These are phyloP conservation scores for Apiotrichum siamense DNA, from an alignment of 1,284 basidiomycete genomes.

Conservation along the genomic window DNA sequence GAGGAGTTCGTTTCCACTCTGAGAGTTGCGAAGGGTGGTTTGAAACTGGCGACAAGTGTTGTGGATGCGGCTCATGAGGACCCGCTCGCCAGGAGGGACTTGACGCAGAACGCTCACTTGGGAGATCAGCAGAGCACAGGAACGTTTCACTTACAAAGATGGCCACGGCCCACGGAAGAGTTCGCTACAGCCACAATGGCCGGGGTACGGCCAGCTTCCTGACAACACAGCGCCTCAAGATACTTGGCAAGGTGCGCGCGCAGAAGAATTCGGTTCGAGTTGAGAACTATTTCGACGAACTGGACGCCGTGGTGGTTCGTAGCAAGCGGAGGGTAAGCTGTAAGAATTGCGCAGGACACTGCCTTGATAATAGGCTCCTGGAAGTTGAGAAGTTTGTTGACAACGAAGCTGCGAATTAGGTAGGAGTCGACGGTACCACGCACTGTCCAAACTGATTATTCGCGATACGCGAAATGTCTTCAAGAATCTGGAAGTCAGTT, in stretches of 20 bases:
- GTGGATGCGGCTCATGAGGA: slow-evolving; percentile 24
- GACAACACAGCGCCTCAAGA: slow-evolving; percentile 33
- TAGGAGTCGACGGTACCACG: slow-evolving; percentile 1
- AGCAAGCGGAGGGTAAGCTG: slow-evolving; percentile 38
- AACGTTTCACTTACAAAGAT: slow-evolving; percentile 29
- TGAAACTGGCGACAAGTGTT: slow-evolving; percentile 36
- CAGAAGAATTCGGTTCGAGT: slow-evolving; percentile 20
- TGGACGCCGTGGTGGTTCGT: slow-evolving; percentile 42
- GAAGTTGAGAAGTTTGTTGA: slow-evolving; percentile 36
- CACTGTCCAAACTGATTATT: slow-evolving; percentile 44
- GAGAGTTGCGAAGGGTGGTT: slow-evolving; percentile 41
- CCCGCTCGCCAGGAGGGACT: slow-evolving; percentile 29
- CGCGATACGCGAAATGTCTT: slow-evolving; percentile 32
- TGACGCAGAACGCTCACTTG: slow-evolving; percentile 9
- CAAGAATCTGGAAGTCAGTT: slow-evolving; percentile 26
- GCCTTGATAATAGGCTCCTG: slow-evolving; percentile 25
- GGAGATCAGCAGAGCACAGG: neutral
- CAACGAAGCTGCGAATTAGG: slow-evolving; percentile 28
- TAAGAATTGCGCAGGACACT: slow-evolving; percentile 30
- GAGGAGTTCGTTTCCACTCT: slow-evolving; percentile 39
- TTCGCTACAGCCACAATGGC: slow-evolving; percentile 40
- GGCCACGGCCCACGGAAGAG: slow-evolving; percentile 39
- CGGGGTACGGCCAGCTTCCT: slow-evolving; percentile 34
- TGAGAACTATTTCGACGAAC: slow-evolving; percentile 37
- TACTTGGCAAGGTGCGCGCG: slow-evolving; percentile 31